phyloP scores from a whole-genome alignment of 371 early-diverging fungal genomes.

The Apophysomyces trapeziformis region DNA sequence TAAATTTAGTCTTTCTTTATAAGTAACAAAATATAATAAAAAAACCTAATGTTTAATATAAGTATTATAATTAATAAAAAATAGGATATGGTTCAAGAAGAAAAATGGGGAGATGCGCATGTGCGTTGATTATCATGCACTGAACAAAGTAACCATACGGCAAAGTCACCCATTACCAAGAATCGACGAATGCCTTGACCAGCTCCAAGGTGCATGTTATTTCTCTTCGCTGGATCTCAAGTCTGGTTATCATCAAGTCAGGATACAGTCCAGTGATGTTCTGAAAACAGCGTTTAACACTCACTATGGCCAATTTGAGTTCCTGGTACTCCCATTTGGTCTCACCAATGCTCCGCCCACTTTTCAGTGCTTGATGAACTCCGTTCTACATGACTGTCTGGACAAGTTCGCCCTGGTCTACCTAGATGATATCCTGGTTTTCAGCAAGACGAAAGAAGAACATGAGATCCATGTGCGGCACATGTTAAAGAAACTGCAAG shows the following conservation, averaged over 20 bases:
- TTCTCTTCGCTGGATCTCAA: conserved; percentile 49
- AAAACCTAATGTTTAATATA: no score
- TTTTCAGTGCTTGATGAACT: conserved; percentile 40
- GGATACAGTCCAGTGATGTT: conserved; percentile 16
- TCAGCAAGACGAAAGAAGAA: conserved; percentile 45
- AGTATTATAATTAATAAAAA: no score
- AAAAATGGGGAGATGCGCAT: conserved; percentile 53
- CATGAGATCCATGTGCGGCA: conserved; percentile 42
- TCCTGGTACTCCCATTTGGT: conserved; percentile 57
- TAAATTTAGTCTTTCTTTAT: no score
- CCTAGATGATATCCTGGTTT: conserved; percentile 66
- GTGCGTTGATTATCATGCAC: conserved; percentile 36
- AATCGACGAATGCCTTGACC: conserved; percentile 40
- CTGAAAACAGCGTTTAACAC: conserved; percentile 41
- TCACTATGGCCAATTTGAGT: conserved; percentile 47
- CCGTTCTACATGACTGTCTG: conserved; percentile 29
- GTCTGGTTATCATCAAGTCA: conserved; percentile 23
- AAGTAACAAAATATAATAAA: no score
- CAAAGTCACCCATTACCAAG: conserved; percentile 50
- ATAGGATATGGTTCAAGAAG: no score
- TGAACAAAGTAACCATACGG: conserved; percentile 52
- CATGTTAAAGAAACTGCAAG: conserved; percentile 38
- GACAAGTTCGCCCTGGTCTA: conserved; percentile 52
- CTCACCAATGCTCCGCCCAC: conserved; percentile 15
- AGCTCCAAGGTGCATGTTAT: conserved; percentile 19